Conservation (phyloP, 768 basidiomycete species). For the Coprinellus micaceus region DNA sequence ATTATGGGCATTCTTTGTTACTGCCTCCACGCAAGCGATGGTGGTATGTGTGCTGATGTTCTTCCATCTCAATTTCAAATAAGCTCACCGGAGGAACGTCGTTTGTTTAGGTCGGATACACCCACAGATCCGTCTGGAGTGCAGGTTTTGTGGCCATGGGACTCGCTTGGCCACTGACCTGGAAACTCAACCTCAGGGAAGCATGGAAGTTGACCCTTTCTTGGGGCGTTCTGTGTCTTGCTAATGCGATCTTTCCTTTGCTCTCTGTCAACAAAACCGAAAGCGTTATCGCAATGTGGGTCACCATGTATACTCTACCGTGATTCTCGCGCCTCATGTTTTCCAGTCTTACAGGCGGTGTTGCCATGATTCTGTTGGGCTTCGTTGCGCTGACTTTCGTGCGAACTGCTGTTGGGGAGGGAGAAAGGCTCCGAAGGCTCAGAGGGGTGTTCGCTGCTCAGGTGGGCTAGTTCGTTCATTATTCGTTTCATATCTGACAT, state of each 20-base stretch:
- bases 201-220: constrained; percentile 19
- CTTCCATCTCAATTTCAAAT: not conserved
- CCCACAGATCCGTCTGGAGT: constrained; percentile 69
- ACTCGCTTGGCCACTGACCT: constrained; percentile 61
- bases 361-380: constrained; percentile 38
- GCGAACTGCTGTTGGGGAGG: constrained; percentile 2
- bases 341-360: constrained; percentile 46
- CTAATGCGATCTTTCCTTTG: constrained; percentile 63
- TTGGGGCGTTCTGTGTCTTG: constrained; percentile 52
- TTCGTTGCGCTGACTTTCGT: constrained; percentile 11
- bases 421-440: constrained; percentile 3
- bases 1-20: constrained; percentile 28
- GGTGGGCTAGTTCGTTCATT: constrained; percentile 18
- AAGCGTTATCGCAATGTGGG: constrained; percentile 57
- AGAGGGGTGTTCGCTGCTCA: constrained; percentile 20
- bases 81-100: not conserved
- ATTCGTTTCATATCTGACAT: not conserved
- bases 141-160: constrained; percentile 60
- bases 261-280: constrained; percentile 72
- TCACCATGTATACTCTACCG: constrained; percentile 6
- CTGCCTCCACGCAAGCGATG: constrained; percentile 59
- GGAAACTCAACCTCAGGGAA: constrained; percentile 35
- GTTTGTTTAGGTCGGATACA: constrained; percentile 61
- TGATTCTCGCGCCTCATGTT: not conserved
- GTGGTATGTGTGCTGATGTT: constrained; percentile 47